Base-by-base conservation (phyloP, 257 asterid genomes). In the Verbena officinalis region DNA sequence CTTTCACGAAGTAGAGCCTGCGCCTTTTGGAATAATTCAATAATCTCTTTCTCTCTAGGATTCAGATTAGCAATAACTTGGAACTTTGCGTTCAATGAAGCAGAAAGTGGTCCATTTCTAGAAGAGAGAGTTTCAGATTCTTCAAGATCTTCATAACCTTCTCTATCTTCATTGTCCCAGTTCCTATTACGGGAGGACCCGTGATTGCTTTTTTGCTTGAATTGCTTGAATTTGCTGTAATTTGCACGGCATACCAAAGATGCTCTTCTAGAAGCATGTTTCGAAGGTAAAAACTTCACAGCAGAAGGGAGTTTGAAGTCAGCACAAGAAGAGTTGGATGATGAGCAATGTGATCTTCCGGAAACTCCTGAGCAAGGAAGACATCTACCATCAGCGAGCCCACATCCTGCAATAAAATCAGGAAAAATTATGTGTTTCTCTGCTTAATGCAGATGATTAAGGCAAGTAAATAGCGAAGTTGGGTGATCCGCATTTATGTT, bases 1-100 rank as follows among this genome's bases (percentile, higher is more conserved):
- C 91, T 78, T 74, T 86, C 89, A 19, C 95, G 96, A 57, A 94
- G 95, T 51, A 84, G 95, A 19, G 93, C 91, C 83, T 94, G 99
- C 68, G 90, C 96, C 78, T 86, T 94, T 38, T 94, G 82, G 85
- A 94, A 94, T 46, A 94, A 74, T 73, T 94, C 96, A 48, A 94
- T 88, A 24, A 94, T 94, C 81, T 94, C 97, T 82, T 81, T 88
- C 68, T 94, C 99, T 73, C 88, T 81, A 23, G 93, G 88, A 17
- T 97, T 96, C 3, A 96, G 97, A 75, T 83, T 60, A 9, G 82
- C 78, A 55, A 88, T 84, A 27, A 86, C 88, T 73, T 78, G 95
- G 78, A 72, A 82, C 59, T 83, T 88, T 20, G 80, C 69, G 77
- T 69, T 77, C 43, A 79, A 81, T 1, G 90, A 68, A 14, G 73